These are phyloP conservation scores for Trichosanthes truncata DNA, from an alignment of 306 rosid species.

Conservation along the genomic window DNA sequence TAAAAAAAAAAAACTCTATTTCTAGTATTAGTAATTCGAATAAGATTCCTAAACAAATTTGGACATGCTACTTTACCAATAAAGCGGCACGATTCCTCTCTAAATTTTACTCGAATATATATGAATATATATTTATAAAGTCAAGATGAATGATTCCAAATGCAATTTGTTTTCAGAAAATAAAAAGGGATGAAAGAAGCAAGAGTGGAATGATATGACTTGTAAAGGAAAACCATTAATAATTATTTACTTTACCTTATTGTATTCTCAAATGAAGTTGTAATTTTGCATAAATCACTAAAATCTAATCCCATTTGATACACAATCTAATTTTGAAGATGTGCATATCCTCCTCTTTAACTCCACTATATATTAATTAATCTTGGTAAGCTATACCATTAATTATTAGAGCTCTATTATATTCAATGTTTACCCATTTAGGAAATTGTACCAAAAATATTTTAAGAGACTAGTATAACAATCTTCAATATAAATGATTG, in stretches of 20 bases:
- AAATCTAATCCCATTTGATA: not conserved
- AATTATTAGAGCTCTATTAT: not conserved
- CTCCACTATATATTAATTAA: not conserved
- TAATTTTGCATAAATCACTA: conserved; percentile 2
- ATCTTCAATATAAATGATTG: too few species aligned
- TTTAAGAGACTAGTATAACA: too few species aligned
- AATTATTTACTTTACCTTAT: not conserved
- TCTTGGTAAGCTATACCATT: not conserved
- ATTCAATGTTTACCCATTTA: not conserved
- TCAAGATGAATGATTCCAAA: not conserved
- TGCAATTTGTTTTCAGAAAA: not conserved
- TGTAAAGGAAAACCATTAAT: not conserved
- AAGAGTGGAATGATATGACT: not conserved
- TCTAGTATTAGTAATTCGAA: not conserved
- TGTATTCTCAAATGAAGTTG: not conserved
- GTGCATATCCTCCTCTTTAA: not conserved
- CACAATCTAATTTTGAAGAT: not conserved
- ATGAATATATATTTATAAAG: not conserved
- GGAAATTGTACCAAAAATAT: not conserved
- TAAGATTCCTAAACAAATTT: not conserved
- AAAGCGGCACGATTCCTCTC: not conserved
- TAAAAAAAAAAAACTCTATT: not conserved
- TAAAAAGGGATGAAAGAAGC: not conserved
- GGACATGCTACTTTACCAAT: not conserved
- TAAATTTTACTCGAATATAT: not conserved